These are phyloP conservation scores for Phytophthora sojae DNA, from an alignment of 352 stramenopile genomes.

Conservation along the genomic window DNA sequence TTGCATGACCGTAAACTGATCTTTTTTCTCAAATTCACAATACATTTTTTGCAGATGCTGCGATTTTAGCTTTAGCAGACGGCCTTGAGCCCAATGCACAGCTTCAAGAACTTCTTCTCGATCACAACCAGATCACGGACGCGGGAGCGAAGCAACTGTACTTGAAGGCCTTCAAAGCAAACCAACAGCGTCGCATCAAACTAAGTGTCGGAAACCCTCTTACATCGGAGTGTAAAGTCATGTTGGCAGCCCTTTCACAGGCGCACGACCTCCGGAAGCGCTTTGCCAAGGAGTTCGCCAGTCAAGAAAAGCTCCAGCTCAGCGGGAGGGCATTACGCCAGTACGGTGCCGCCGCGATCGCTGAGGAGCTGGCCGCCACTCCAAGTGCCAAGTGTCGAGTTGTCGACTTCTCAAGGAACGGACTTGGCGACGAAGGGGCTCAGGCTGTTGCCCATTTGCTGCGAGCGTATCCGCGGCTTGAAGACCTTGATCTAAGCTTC, in stretches of 20 bases:
- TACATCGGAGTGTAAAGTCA: conserved; percentile 58
- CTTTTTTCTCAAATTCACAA: background rate
- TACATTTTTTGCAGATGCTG: conserved; percentile 36
- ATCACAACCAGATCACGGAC: conserved; percentile 64
- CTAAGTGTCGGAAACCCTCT: conserved; percentile 51
- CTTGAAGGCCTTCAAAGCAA: conserved; percentile 53
- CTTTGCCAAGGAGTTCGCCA: conserved; percentile 52
- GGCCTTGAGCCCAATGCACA: conserved; percentile 54
- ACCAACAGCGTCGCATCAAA: conserved; percentile 52
- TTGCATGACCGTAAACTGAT: background rate
- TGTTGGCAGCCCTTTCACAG: conserved; percentile 59
- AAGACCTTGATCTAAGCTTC: conserved; percentile 71
- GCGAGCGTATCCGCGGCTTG: conserved; percentile 37
- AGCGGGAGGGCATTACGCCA: conserved; percentile 54
- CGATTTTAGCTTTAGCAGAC: conserved; percentile 46
- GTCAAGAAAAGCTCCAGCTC: conserved; percentile 46
- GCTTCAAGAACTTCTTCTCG: conserved; percentile 57
- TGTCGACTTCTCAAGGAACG: conserved; percentile 63
- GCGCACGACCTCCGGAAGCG: conserved; percentile 63
- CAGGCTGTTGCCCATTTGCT: conserved; percentile 53
- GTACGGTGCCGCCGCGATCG: conserved; percentile 57
- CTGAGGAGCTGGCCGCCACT: conserved; percentile 43
- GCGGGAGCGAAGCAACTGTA: conserved; percentile 54
- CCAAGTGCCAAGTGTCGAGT: conserved; percentile 33
- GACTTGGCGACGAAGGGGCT: conserved; percentile 66